Evolutionary conservation across 306 rosid genomes (phyloP), one percentile per base, ranked within the genome.

Genomic region (Cajanus cajan): DNA sequence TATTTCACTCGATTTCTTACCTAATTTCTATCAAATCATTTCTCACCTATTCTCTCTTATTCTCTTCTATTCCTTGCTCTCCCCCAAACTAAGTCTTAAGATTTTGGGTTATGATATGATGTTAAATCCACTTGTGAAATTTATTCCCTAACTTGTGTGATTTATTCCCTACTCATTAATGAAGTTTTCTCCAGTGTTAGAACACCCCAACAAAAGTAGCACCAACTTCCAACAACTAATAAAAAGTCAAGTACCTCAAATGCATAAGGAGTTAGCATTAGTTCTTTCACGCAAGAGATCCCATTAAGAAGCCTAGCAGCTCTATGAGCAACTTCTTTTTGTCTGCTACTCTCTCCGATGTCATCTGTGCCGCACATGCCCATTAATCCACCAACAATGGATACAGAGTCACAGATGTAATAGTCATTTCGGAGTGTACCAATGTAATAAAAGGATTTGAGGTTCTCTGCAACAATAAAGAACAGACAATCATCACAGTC

Each of bases 311-410:
- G 41, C 19, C 41, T 74, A 58, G 18, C 57, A 58, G 78, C 58
- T 74, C 78, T 58, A 25, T 22, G 28, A 58, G 78, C 68, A 74
- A 74, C 44, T 74, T 74, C 69, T 25, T 19, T 74, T 39, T 24
- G 41, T n/a, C 55, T 52, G 65, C 37, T 14, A 72, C 65, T 52
- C 51, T 72, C 48, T 34, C 15, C 77, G 19, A 36, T 51, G 65
- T 18, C 15, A 4, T 41, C 5, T 19, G 36, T 36, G 31, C 43
- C 12, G 7, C 68, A 58, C 78, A 74, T 57, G 54, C 28, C 57
- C 10, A 58, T 24, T 10, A 15, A 13, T 57, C 25, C 78, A 4
- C 31, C 2, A 55, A 2, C 16, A 12, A 58, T 36, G 43, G 69
- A 74, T 58, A 15, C 18, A 24, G 16, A 14, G 31, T 58, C 55